Evolutionary conservation across 2,329 filamentous ascomycete genomes (phyloP).

Genomic region (Xylariaceae sp.): DNA sequence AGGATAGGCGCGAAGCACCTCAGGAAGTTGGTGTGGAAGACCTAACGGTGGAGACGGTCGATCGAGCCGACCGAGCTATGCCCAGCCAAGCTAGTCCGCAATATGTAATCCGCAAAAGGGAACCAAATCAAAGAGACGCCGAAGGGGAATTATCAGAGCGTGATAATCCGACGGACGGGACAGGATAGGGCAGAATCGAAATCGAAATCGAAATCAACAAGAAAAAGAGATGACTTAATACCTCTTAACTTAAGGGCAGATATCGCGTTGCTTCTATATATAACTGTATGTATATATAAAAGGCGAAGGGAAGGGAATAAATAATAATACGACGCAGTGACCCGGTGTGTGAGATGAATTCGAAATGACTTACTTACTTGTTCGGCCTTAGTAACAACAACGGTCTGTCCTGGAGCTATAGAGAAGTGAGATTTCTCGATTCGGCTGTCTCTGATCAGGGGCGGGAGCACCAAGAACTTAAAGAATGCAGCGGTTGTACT

Average conservation of each 20-base stretch:
- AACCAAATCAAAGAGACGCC: not conserved
- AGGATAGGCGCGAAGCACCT: not conserved
- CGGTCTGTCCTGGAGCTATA: not conserved
- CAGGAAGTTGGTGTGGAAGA: not conserved
- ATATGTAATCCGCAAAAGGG: no score
- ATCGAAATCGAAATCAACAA: no score
- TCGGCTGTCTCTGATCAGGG: not conserved
- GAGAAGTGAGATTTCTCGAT: not conserved
- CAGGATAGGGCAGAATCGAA: no score
- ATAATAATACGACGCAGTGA: no score
- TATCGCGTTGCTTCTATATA: no score
- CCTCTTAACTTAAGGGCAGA: no score
- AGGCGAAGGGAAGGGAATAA: no score
- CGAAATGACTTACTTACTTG: no score
- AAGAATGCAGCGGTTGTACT: slow-evolving; percentile 7
- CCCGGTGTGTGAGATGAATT: no score
- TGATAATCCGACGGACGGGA: no score
- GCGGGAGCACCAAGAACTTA: slow-evolving; percentile 15
- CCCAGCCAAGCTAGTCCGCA: not conserved
- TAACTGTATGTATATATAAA: no score
- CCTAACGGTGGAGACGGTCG: not conserved
- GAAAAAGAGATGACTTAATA: no score
- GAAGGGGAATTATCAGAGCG: not conserved
- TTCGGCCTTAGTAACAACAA: not conserved
- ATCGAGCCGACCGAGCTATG: not conserved